phyloP scores from a whole-genome alignment of 169 alveolate species.

The Hepatocystis sp. region DNA sequence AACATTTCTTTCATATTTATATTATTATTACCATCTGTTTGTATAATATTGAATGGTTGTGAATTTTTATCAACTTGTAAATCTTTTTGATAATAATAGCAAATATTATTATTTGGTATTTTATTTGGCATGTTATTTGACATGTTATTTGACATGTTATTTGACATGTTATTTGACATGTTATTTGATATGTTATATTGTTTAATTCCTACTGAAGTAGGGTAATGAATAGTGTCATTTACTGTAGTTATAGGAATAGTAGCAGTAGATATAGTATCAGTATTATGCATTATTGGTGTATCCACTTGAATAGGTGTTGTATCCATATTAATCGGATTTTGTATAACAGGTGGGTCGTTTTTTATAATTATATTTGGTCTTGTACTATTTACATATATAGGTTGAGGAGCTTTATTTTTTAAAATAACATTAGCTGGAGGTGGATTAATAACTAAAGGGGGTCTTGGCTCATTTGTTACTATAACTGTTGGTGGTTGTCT shows the following conservation, averaged over 20 bases:
- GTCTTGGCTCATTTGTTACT: conserved; percentile 84
- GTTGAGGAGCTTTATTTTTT: conserved; percentile 86
- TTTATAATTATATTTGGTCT: conserved; percentile 85
- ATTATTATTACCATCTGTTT: conserved; percentile 19
- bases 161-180: no score
- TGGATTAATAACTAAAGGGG: conserved; percentile 86
- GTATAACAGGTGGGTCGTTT: conserved; percentile 77
- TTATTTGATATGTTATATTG: no score
- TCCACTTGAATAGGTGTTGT: conserved; percentile 77
- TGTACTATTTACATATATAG: conserved; percentile 83
- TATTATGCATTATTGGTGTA: no score
- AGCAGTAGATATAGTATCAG: no score
- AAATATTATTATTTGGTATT: conserved; percentile 11
- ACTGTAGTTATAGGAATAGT: conserved; percentile 55
- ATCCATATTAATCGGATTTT: conserved; percentile 72
- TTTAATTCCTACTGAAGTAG: conserved; percentile 20
- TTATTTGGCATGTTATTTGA: no score
- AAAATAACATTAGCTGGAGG: conserved; percentile 87
- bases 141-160: no score
- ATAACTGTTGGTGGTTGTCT: conserved; percentile 87
- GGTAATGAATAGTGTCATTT: conserved; percentile 53
- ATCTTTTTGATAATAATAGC: conserved; percentile 6
- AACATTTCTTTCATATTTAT: conserved; percentile 3
- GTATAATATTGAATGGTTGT: conserved; percentile 24
- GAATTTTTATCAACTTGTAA: not conserved